phyloP scores from a whole-genome alignment of 768 basidiomycete genomes.

The Tephrocybe sp. region DNA sequence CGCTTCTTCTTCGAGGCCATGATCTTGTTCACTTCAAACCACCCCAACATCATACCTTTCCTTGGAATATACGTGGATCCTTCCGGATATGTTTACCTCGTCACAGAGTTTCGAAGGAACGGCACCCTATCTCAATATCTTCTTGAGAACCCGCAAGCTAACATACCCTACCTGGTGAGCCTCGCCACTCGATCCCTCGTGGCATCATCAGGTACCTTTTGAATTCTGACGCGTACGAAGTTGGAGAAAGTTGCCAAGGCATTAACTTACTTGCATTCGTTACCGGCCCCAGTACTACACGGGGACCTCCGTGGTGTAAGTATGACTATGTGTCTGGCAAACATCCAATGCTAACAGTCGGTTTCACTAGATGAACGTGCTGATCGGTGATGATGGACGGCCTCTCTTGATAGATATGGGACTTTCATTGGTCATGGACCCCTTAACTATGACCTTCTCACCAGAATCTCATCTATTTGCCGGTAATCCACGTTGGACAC shows the following conservation, averaged over 20 bases:
- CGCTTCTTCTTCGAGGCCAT: conserved; percentile 14
- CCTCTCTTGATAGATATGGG: conserved; percentile 15
- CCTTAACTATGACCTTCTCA: neutral
- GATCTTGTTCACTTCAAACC: neutral
- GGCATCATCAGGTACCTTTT: neutral
- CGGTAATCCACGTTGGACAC: conserved; percentile 15
- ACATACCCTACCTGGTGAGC: conserved; percentile 11
- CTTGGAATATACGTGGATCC: conserved; percentile 6
- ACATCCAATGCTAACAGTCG: too few species aligned
- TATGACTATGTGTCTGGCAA: too few species aligned
- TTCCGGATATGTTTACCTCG: conserved; percentile 2
- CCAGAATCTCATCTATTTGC: neutral
- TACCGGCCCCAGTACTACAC: conserved; percentile 11
- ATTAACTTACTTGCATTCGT: conserved; percentile 12
- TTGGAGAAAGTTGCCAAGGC: conserved; percentile 10
- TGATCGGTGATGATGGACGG: conserved; percentile 11
- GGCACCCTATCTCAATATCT: conserved; percentile 11
- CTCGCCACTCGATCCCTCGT: neutral
- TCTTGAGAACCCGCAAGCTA: neutral
- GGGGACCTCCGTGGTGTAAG: conserved; percentile 18
- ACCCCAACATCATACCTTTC: conserved; percentile 12
- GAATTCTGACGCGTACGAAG: neutral
- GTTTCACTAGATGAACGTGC: conserved; percentile 13
- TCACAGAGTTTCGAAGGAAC: conserved; percentile 8
- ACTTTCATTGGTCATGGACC: conserved; percentile 6